Evolutionary conservation across 2,329 filamentous ascomycete species (phyloP).

Genomic region (Clonostachys chloroleuca): DNA sequence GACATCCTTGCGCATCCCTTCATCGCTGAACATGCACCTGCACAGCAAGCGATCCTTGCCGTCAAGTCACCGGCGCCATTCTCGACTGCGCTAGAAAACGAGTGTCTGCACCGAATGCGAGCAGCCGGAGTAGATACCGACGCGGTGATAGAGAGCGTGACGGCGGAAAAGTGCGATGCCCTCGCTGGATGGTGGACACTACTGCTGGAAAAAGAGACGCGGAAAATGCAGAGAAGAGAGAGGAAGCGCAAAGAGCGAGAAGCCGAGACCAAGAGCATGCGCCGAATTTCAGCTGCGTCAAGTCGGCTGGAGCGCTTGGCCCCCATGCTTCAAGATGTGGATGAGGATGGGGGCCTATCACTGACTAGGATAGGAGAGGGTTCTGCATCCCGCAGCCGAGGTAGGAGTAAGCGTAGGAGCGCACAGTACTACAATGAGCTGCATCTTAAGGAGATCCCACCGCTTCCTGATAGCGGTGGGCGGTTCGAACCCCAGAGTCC

Average conservation of each 20-base stretch:
- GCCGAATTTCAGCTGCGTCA: slow-evolving; percentile 84
- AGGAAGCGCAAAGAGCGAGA: slow-evolving; percentile 83
- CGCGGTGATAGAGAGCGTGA: slow-evolving; percentile 87
- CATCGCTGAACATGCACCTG: slow-evolving; percentile 77
- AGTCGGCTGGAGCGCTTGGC: slow-evolving; percentile 80
- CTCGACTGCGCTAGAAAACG: slow-evolving; percentile 80
- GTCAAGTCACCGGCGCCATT: slow-evolving; percentile 78
- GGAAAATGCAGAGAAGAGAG: slow-evolving; percentile 77
- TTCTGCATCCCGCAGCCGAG: slow-evolving; percentile 60
- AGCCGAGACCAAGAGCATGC: slow-evolving; percentile 70
- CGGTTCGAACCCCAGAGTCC: slow-evolving; percentile 37
- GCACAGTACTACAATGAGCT: slow-evolving; percentile 59
- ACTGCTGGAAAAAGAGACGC: slow-evolving; percentile 87
- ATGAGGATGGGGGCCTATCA: slow-evolving; percentile 65
- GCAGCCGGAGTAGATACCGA: slow-evolving; percentile 93
- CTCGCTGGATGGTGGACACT: slow-evolving; percentile 96
- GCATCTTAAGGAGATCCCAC: slow-evolving; percentile 69
- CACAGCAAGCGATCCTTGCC: slow-evolving; percentile 86
- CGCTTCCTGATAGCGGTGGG: slow-evolving; percentile 59
- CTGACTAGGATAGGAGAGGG: slow-evolving; percentile 37
- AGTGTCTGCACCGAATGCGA: slow-evolving; percentile 87
- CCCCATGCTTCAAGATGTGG: slow-evolving; percentile 70
- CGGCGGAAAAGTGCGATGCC: slow-evolving; percentile 84
- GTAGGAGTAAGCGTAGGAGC: slow-evolving; percentile 73
- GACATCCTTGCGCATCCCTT: slow-evolving; percentile 89